Base-by-base conservation (phyloP, 2,329 filamentous ascomycete genomes). In the Talaromyces piceae region DNA sequence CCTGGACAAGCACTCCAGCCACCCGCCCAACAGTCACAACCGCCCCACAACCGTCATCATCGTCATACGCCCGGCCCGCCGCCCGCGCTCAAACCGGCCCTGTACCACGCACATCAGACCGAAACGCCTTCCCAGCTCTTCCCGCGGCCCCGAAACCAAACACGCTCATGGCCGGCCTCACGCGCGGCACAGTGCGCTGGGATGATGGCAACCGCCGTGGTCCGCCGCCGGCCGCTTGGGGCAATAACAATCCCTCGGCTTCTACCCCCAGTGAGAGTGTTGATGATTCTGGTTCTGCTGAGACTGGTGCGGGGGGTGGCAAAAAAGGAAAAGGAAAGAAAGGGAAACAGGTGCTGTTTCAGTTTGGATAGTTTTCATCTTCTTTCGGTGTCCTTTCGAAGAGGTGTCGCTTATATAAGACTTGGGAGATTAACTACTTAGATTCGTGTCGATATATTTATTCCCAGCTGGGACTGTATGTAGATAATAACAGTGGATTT, bases 61-160 rank as follows among this genome's bases (percentile, higher is more conserved):
- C 68, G 20, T 58, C 60, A 16, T 46, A 62, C n/a, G 53, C 57
- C 16, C 53, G 60, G 2, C 54, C 63, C 2, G 50, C 56, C 12
- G 55, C 64, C 13, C 56, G 60, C 7, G 33, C 52, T 43, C 49
- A 47, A 5, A 37, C 44, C 5, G 49, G 47, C 57, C 63, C 11
- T 41, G 30, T 13, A 18, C 52, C 31, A n/a, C 58, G 16, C 9
- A 64, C 58, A 54, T 58, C 55, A 13, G 65, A 61, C 7, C 60
- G 65, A 8, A 85, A 91, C 56, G 82, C 83, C 0, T 96, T 96
- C 69, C 91, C 91, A 0, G 84, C 89, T 1, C 77, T 96, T 1
- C 91, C 91, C 0, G 77, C 83, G 0, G 90, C 89, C 1, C 79
- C 87, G 0, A 96, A 83, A 60, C 80, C 81, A 3, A 80, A 76